Base-by-base conservation (phyloP, 1,139 yeast genomes). In the Yamadazyma atlantica region DNA sequence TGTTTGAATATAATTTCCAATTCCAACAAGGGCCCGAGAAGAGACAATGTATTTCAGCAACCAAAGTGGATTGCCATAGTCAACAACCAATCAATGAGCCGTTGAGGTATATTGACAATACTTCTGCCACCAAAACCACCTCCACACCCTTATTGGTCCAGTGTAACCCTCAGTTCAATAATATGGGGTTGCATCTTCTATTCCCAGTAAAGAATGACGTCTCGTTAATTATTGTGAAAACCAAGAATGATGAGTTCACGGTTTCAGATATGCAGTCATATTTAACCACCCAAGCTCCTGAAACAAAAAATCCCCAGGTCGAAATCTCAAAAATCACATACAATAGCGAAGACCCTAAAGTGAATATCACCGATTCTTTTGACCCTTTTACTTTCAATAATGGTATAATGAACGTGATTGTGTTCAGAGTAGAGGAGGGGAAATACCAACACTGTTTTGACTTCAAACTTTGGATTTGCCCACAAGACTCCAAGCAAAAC, bases 241-340 rank as follows among this genome's bases (percentile, higher is more conserved):
- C 47, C 3, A 48, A 30, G 17, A 48, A 14, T 12, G 29, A 14
- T 15, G 6, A 28, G 3, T 10, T 6, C 3, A 21, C 15, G 15
- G 17, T 16, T 16, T 15, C 30, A 3, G 11, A 8, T 10, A 15
- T 28, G 6, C 21, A 28, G 12, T 10, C 19, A n/a, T n/a, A n/a
- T n/a, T n/a, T n/a, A n/a, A n/a, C n/a, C n/a, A n/a, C n/a, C n/a
- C n/a, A n/a, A n/a, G n/a, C n/a, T n/a, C n/a, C n/a, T n/a, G n/a
- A n/a, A n/a, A n/a, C n/a, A n/a, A n/a, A n/a, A n/a, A n/a, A n/a
- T n/a, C n/a, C n/a, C n/a, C n/a, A n/a, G n/a, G 16, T 28, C 4
- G 62, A 62, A 32, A 44, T 64, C 4, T 64, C 72, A 7, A 60
- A 58, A 36, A 46, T 67, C 11, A 52, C 51, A 12, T 64, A 53